phyloP scores from a whole-genome alignment of 345 rosid species.

The Cardamine chenopodiifolia region DNA sequence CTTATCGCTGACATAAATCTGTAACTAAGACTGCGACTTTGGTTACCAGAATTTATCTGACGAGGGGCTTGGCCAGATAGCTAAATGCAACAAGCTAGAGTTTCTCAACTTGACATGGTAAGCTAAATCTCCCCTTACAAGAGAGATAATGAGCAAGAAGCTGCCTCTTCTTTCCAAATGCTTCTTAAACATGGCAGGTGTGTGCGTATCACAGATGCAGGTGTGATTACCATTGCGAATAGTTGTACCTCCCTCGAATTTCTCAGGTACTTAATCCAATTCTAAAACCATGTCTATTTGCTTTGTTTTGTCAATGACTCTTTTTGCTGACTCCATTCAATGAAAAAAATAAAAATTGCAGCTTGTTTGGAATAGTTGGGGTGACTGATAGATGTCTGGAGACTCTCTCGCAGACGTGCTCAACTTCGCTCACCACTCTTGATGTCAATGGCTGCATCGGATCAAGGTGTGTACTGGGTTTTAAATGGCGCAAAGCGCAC shows the following conservation, averaged over 20 bases:
- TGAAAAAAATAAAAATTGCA: slow-evolving; percentile 44
- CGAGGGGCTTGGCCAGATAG: slow-evolving; percentile 72
- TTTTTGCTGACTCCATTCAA: slow-evolving; percentile 25
- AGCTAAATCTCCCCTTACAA: slow-evolving; percentile 30
- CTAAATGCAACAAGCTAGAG: slow-evolving; percentile 66
- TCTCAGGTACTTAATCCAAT: slow-evolving; percentile 56
- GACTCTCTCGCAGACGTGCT: slow-evolving; percentile 70
- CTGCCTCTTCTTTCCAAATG: slow-evolving; percentile 12
- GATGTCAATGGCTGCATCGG: slow-evolving; percentile 92
- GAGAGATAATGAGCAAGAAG: slow-evolving; percentile 12
- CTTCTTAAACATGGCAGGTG: slow-evolving; percentile 59
- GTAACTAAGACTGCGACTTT: slow-evolving; percentile 24
- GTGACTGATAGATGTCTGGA: slow-evolving; percentile 83
- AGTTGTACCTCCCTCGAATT: slow-evolving; percentile 78
- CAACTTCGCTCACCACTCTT: slow-evolving; percentile 70
- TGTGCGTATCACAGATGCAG: slow-evolving; percentile 71
- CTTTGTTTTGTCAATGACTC: neutral
- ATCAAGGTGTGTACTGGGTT: slow-evolving; percentile 67
- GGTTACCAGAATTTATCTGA: slow-evolving; percentile 78
- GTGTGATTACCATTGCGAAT: slow-evolving; percentile 72
- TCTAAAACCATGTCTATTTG: slow-evolving; percentile 13
- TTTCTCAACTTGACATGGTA: slow-evolving; percentile 93
- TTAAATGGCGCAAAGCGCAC: too few relatives aligned
- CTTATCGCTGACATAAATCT: neutral
- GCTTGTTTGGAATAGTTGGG: slow-evolving; percentile 94